Percentiles rank a stretch among this genome's conserved stretches.
Conservation (phyloP, 176 grass and related monocot species). For the Calamus simplicifolius region DNA sequence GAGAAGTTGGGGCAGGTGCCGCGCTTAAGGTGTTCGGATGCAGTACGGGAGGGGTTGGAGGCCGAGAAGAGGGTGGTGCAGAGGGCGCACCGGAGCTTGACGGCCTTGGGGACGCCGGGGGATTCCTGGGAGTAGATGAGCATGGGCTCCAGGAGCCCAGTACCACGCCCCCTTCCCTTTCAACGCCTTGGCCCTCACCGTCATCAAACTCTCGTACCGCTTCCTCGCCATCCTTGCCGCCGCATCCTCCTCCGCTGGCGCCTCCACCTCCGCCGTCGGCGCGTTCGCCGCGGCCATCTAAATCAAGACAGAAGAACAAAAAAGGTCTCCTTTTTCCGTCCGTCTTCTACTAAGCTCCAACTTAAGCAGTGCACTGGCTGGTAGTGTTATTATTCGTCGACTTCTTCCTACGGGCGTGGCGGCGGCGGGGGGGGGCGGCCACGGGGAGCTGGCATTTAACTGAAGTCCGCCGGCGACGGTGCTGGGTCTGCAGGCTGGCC, state of each 20-base stretch:
- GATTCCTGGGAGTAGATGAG: slow-evolving; percentile 32
- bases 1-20: slow-evolving; percentile 71
- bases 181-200: slow-evolving; percentile 58
- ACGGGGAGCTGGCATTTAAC: too few species aligned
- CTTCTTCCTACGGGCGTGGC: too few species aligned
- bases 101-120: slow-evolving; percentile 30
- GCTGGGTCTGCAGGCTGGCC: too few species aligned
- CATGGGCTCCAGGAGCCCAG: slow-evolving; percentile 67
- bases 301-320: too few species aligned
- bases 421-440: too few species aligned
- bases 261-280: slow-evolving; percentile 21
- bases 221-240: slow-evolving; percentile 26
- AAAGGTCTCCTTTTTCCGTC: too few species aligned
- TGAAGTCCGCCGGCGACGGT: too few species aligned
- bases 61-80: slow-evolving; percentile 52
- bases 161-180: slow-evolving; percentile 82
- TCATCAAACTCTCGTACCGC: slow-evolving; percentile 43
- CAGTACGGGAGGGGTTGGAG: slow-evolving; percentile 65
- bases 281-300: slow-evolving; percentile 14
- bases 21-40: slow-evolving; percentile 76
- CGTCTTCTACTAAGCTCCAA: too few species aligned
- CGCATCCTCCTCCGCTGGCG: slow-evolving; percentile 30
- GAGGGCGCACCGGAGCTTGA: slow-evolving; percentile 43
- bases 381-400: too few species aligned
- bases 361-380: too few species aligned